Percentiles rank a stretch among this genome's conserved stretches.
Evolutionary conservation across 768 basidiomycete genomes (phyloP).

Genomic region (Termitomyces sp.): DNA sequence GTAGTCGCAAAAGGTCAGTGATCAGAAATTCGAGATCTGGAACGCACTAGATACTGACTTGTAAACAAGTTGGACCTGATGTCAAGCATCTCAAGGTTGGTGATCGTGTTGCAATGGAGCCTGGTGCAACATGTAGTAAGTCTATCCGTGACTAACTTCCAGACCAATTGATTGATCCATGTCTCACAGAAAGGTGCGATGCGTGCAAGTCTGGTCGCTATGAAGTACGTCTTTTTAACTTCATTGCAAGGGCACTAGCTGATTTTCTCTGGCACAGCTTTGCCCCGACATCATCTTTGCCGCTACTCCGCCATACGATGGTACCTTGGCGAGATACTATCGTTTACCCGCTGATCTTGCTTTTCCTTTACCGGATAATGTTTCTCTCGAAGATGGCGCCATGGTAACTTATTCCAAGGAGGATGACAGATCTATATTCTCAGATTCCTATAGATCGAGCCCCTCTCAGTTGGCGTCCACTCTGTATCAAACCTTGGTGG

Average conservation of each 20-base stretch:
- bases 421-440: background rate
- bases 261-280: conserved; percentile 41
- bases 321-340: conserved; percentile 87
- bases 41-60: background rate
- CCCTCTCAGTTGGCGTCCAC: conserved; percentile 89
- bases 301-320: conserved; percentile 91
- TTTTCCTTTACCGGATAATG: conserved; percentile 76
- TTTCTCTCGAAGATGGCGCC: conserved; percentile 91
- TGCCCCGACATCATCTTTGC: conserved; percentile 87
- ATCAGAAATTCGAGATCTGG: background rate
- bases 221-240: conserved; percentile 45
- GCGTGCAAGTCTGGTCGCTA: conserved; percentile 82
- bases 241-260: background rate
- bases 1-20: conserved; percentile 60
- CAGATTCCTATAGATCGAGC: conserved; percentile 68
- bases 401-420: conserved; percentile 55
- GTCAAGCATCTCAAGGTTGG: conserved; percentile 78
- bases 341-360: conserved; percentile 81
- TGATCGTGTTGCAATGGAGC: conserved; percentile 89
- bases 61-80: conserved; percentile 60
- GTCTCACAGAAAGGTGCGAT: conserved; percentile 53
- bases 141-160: conserved; percentile 9
- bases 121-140: conserved; percentile 78
- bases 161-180: conserved; percentile 1
- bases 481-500: conserved; percentile 75